Evolutionary conservation across 345 rosid species (phyloP).

Genomic region (Triadica sebifera): DNA sequence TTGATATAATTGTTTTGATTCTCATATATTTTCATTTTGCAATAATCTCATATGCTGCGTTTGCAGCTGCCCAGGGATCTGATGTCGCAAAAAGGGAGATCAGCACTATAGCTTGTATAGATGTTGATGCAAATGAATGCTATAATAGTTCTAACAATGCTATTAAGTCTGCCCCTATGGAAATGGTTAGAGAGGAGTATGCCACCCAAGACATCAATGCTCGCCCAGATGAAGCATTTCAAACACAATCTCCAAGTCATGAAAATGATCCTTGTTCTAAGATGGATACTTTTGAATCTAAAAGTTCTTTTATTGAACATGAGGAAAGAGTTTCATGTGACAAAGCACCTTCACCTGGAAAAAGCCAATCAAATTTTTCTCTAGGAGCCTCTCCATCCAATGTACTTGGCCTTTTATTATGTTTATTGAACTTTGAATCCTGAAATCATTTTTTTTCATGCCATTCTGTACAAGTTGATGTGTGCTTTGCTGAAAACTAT

Average conservation of each 20-base stretch:
- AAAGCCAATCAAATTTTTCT: constrained; percentile 34
- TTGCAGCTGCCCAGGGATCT: constrained; percentile 46
- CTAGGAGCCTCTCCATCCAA: constrained; percentile 44
- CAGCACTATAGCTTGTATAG: constrained; percentile 32
- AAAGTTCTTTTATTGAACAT: constrained; percentile 32
- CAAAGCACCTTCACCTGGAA: constrained; percentile 40
- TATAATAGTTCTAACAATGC: constrained; percentile 36
- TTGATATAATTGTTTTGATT: background rate
- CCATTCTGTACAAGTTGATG: constrained; percentile 1
- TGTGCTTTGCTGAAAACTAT: constrained; percentile 21
- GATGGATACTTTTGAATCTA: constrained; percentile 30
- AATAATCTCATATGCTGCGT: constrained; percentile 15
- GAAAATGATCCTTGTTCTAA: constrained; percentile 26
- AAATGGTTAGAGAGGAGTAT: constrained; percentile 21
- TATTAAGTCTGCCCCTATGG: constrained; percentile 5
- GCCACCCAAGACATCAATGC: constrained; percentile 30
- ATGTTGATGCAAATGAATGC: constrained; percentile 38
- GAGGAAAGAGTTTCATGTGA: constrained; percentile 36
- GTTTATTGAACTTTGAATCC: constrained; percentile 16
- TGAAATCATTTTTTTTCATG: background rate
- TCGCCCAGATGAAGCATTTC: constrained; percentile 22
- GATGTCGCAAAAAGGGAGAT: constrained; percentile 27
- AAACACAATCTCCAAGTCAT: constrained; percentile 30
- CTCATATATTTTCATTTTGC: background rate
- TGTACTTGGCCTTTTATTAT: constrained; percentile 39